phyloP scores from a whole-genome alignment of 257 asterid species.

The Capsicum pubescens region DNA sequence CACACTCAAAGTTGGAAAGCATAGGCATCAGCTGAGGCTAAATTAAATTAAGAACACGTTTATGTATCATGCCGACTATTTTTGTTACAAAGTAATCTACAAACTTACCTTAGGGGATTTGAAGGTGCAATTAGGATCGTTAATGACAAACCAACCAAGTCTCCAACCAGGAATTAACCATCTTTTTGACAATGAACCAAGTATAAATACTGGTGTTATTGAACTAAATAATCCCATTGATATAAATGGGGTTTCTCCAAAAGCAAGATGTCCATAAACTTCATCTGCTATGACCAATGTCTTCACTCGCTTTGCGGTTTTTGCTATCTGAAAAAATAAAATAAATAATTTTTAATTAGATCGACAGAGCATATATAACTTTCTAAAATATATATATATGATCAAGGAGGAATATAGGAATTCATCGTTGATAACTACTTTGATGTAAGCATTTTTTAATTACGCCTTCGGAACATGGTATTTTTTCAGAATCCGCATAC shows the following conservation, averaged over 20 bases:
- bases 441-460: no score
- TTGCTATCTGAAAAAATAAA: constrained; percentile 58
- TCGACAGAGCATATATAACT: no score
- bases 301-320: constrained; percentile 68
- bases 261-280: constrained; percentile 83
- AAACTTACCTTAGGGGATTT: constrained; percentile 58
- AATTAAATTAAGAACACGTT: no score
- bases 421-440: no score
- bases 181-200: constrained; percentile 87
- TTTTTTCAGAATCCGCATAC: no score
- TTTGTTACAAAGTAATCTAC: not conserved
- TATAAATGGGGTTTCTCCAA: constrained; percentile 71
- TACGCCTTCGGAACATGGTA: no score
- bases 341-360: not conserved
- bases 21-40: no score
- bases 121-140: constrained; percentile 60
- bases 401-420: no score
- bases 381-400: not conserved
- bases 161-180: constrained; percentile 98
- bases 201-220: constrained; percentile 65
- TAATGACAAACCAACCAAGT: constrained; percentile 82
- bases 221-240: constrained; percentile 85
- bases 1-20: no score
- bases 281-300: constrained; percentile 77
- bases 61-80: no score